These are phyloP conservation scores for Schoenoplectus triqueter DNA, from an alignment of 202 grass and related monocot species.

Conservation along the genomic window DNA sequence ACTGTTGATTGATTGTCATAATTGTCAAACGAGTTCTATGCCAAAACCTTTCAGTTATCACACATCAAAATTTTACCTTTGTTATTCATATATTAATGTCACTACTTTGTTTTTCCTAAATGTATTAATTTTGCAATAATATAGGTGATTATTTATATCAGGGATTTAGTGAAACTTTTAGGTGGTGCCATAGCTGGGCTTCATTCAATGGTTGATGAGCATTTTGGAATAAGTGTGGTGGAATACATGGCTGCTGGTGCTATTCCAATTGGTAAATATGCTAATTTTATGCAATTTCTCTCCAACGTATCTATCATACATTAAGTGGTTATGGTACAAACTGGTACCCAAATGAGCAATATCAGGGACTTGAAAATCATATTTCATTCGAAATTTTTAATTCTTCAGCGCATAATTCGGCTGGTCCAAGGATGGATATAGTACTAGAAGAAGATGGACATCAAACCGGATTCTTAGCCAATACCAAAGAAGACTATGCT, in stretches of 20 bases:
- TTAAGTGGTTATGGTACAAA: background rate
- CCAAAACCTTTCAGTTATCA: background rate
- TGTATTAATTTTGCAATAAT: conserved; percentile 26
- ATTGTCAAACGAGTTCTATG: background rate
- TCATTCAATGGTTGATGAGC: conserved; percentile 96
- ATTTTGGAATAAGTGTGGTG: conserved; percentile 94
- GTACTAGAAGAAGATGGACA: conserved; percentile 69
- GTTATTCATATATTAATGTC: background rate
- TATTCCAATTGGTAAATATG: conserved; percentile 83
- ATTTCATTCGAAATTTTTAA: conserved; percentile 9
- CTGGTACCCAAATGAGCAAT: background rate
- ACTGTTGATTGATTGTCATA: background rate
- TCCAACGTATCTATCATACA: background rate
- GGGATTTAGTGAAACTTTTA: conserved; percentile 76
- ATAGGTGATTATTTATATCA: conserved; percentile 39
- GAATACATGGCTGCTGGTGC: conserved; percentile 97
- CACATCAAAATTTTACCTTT: background rate
- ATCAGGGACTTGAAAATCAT: background rate
- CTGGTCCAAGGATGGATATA: conserved; percentile 95
- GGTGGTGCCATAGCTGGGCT: conserved; percentile 76
- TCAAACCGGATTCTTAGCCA: conserved; percentile 77
- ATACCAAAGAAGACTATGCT: conserved; percentile 62
- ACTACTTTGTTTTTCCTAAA: background rate
- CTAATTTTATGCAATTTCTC: conserved; percentile 6
- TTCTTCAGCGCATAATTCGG: conserved; percentile 80